Conservation (phyloP, 371 early-diverging fungal species). For the Mortierella polycephala region DNA sequence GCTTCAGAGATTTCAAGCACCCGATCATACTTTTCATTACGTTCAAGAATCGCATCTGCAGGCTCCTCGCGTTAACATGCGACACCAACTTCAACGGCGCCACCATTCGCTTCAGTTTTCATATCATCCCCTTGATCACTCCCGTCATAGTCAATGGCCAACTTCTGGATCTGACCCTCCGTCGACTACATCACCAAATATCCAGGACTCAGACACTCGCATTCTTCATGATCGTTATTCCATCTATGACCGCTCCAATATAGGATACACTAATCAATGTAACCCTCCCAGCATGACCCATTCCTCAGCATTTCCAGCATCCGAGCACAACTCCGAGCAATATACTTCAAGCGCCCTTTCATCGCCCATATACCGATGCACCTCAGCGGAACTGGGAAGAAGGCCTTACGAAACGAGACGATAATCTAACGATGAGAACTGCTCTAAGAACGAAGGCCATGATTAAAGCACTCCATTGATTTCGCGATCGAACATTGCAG, state of each 20-base stretch:
- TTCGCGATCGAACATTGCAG: too few relatives aligned
- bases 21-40: background rate
- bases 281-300: background rate
- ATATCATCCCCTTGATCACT: background rate
- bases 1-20: background rate
- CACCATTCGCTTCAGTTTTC: background rate
- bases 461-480: too few relatives aligned
- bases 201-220: constrained; percentile 13
- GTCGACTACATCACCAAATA: background rate
- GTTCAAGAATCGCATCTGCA: background rate
- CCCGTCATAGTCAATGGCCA: background rate
- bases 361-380: too few relatives aligned
- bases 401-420: too few relatives aligned
- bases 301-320: too few relatives aligned
- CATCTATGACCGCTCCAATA: constrained; percentile 8
- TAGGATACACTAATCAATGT: constrained; percentile 8
- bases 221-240: constrained; percentile 13
- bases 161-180: constrained; percentile 1
- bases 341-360: too few relatives aligned
- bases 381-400: too few relatives aligned
- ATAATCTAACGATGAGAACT: too few relatives aligned
- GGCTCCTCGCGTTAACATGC: too few relatives aligned
- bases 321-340: too few relatives aligned
- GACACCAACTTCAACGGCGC: background rate
- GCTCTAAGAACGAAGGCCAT: too few relatives aligned